A percentile compares a stretch with the other conserved stretches of the same genome.
Evolutionary conservation across 2,329 filamentous ascomycete species (phyloP).

Genomic region (Penicillium sp.): DNA sequence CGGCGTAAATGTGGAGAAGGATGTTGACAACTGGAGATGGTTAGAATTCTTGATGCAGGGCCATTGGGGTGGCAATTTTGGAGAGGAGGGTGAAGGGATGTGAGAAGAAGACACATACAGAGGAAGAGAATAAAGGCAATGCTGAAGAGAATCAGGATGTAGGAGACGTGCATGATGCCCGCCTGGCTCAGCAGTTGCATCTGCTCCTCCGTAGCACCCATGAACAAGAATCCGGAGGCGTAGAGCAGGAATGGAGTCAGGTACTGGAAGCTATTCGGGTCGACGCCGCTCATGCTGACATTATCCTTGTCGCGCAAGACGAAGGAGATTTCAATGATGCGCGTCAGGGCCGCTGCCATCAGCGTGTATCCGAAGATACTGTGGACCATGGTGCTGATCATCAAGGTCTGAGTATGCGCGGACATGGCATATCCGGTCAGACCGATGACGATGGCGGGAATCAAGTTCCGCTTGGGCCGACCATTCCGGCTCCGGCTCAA

Average conservation of each 20-base stretch:
- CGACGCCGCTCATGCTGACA: slow-evolving; percentile 59
- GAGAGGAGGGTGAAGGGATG: background rate
- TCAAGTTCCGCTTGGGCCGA: slow-evolving; percentile 81
- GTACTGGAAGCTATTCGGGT: slow-evolving; percentile 68
- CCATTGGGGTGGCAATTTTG: too few species aligned
- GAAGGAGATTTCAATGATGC: slow-evolving; percentile 89
- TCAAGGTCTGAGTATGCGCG: slow-evolving; percentile 75
- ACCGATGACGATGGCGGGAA: slow-evolving; percentile 84
- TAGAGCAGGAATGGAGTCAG: slow-evolving; percentile 71
- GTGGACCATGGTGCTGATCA: slow-evolving; percentile 82
- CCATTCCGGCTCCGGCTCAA: slow-evolving; percentile 78
- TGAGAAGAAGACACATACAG: slow-evolving; percentile 47
- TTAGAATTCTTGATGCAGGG: slow-evolving; percentile 3
- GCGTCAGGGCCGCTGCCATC: slow-evolving; percentile 77
- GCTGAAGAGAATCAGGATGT: slow-evolving; percentile 86
- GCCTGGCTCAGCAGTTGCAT: slow-evolving; percentile 71
- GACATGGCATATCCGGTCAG: slow-evolving; percentile 96
- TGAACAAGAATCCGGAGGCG: slow-evolving; percentile 91
- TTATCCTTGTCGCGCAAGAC: slow-evolving; percentile 67
- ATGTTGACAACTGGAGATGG: slow-evolving; percentile 62
- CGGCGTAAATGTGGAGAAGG: slow-evolving; percentile 77
- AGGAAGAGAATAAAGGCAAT: slow-evolving; percentile 86
- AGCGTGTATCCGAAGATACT: slow-evolving; percentile 87
- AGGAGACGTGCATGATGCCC: slow-evolving; percentile 80
- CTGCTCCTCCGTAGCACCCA: slow-evolving; percentile 96